phyloP scores from a whole-genome alignment of 106 monocot genomes.

The Allium fistulosum region DNA sequence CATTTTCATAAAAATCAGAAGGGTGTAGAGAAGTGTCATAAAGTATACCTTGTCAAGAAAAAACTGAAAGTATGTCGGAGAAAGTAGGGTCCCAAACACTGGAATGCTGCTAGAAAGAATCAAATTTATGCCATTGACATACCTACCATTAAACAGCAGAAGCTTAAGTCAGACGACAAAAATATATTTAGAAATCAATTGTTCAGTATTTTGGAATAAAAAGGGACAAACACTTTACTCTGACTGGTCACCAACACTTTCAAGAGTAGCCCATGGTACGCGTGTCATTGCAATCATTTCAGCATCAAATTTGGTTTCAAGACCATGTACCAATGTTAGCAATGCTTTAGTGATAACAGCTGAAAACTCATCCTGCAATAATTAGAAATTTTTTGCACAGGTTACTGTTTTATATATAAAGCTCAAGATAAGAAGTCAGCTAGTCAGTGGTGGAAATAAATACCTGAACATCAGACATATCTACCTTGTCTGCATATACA shows the following conservation, averaged over 20 bases:
- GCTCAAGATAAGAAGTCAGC: not conserved
- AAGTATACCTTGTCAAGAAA: slow-evolving; percentile 84
- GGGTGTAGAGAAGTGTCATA: not conserved
- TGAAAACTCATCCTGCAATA: slow-evolving; percentile 89
- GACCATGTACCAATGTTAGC: slow-evolving; percentile 84
- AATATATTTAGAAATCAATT: not conserved
- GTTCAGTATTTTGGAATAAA: not conserved
- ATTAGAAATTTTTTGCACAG: not conserved
- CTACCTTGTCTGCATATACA: slow-evolving; percentile 77
- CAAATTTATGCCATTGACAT: slow-evolving; percentile 95
- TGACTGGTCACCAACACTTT: slow-evolving; percentile 98
- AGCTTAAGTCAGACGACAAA: not conserved
- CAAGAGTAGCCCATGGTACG: slow-evolving; percentile 91
- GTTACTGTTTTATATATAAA: not conserved
- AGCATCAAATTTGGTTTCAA: slow-evolving; percentile 97
- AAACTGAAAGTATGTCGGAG: slow-evolving; percentile 93
- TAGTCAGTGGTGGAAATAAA: slow-evolving; percentile 1
- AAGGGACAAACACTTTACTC: slow-evolving; percentile 41
- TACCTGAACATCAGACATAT: slow-evolving; percentile 98
- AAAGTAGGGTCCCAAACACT: slow-evolving; percentile 74
- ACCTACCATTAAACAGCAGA: slow-evolving; percentile 36
- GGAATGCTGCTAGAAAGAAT: slow-evolving; percentile 88
- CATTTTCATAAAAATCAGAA: not conserved
- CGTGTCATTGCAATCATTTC: slow-evolving; percentile 99
- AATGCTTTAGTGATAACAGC: slow-evolving; percentile 90